Base-by-base conservation (phyloP, 495 filamentous ascomycete species). In the Apodospora peruviana region DNA sequence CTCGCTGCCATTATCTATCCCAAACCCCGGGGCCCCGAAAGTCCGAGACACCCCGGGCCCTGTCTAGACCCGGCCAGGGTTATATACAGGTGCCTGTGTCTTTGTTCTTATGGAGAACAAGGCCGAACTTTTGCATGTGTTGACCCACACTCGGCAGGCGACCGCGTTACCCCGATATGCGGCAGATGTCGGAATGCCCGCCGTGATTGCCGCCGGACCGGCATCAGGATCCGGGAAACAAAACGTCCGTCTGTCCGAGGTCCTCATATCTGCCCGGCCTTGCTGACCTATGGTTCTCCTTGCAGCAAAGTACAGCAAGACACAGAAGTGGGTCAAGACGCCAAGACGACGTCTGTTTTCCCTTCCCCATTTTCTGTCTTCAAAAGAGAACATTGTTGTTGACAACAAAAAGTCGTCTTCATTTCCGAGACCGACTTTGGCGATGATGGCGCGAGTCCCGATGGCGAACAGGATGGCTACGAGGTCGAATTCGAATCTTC, bases 121-220 rank as follows among this genome's bases (percentile, higher is more conserved):
- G n/a, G 27, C 27, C 27, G 14, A 32, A 32, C 27, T 14, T 7
- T 32, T 18, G 5, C 36, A 38, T 18, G 36, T 38, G 39, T 20
- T 41, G 20, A n/a, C 3, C 27, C 19, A 20, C 32, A n/a, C 24
- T 41, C 45, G 47, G 23, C 54, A 75, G 72, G 72, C 52, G 72
- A 75, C 41, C 66, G 72, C 49, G 59, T 61, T 10, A 65, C 62
- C 37, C 72, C 72, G 18, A 61, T 53, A 43, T 73, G 72, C 44
- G 66, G 68, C 47, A 63, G 69, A 27, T 75, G 72, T 35, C 47
- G 36, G 11, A 51, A 36, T 21, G 44, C 51, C 20, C 40, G 48
- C 24, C 49, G 56, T 11, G 29, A 57, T 20, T 67, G 64, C 45
- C 40, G 37, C 1, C 54, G 50, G 16, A 55, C 57, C 0, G 57